A percentile compares a stretch with the other conserved stretches of the same genome.
Conservation (phyloP, 2,329 filamentous ascomycete genomes). For the Blumeria hordei region DNA sequence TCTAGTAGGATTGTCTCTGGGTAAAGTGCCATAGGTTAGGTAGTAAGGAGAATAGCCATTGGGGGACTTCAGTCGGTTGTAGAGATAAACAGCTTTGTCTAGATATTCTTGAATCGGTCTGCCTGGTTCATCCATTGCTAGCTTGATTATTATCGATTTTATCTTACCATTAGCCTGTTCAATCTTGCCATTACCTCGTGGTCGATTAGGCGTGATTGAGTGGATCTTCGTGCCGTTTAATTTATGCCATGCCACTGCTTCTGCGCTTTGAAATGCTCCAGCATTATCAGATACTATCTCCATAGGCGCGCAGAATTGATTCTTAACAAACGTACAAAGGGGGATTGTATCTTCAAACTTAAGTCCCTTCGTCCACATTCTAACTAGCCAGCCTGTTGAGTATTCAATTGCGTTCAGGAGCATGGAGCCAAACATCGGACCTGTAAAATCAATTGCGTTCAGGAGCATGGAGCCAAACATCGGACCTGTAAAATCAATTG, state of each 20-base stretch:
- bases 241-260: constrained; percentile 2
- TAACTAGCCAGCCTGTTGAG: background rate
- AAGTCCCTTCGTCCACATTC: background rate
- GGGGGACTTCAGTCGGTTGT: constrained; percentile 1
- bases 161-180: background rate
- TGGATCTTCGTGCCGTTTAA: background rate
- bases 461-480: too few relatives aligned
- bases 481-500: too few relatives aligned
- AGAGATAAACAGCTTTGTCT: background rate
- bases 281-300: constrained; percentile 1
- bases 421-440: background rate
- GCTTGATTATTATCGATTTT: constrained; percentile 1
- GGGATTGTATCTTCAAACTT: background rate
- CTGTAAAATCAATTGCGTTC: constrained; percentile 1
- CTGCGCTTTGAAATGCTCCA: constrained; percentile 1
- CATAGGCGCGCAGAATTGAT: background rate
- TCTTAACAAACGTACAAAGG: background rate
- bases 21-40: background rate
- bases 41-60: constrained; percentile 1
- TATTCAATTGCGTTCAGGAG: background rate
- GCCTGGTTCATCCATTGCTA: constrained; percentile 1
- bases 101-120: constrained; percentile 1
- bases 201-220: background rate
- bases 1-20: background rate
- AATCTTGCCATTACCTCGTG: constrained; percentile 1